phyloP scores from a whole-genome alignment of 768 basidiomycete genomes.

The Clavaria fumosa region DNA sequence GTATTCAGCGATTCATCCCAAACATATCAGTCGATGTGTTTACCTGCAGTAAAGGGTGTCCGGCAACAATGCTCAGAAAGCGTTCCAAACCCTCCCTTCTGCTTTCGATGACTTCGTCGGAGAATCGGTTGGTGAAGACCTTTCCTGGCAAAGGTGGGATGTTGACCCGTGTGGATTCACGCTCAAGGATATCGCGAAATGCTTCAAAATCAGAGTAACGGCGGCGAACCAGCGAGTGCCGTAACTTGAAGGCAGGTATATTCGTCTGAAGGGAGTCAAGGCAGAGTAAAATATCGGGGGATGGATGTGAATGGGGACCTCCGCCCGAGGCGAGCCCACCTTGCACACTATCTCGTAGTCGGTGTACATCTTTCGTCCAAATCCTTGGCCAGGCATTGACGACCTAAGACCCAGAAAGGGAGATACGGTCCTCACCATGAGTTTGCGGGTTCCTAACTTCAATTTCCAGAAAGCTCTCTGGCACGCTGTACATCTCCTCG shows the following conservation, averaged over 20 bases:
- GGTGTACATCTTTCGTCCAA: constrained; percentile 98
- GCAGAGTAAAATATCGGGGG: constrained; percentile 1
- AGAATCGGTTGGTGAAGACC: constrained; percentile 96
- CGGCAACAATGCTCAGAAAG: constrained; percentile 91
- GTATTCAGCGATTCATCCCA: too few species aligned
- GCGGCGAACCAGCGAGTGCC: constrained; percentile 76
- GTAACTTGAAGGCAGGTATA: constrained; percentile 96
- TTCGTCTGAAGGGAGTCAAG: constrained; percentile 54
- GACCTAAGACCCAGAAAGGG: not conserved
- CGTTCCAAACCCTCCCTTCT: constrained; percentile 87
- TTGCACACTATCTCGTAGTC: constrained; percentile 98
- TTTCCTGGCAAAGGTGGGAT: constrained; percentile 96
- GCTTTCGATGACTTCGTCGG: constrained; percentile 91
- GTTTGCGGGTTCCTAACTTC: constrained; percentile 96
- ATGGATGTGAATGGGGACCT: constrained; percentile 1
- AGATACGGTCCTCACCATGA: constrained; percentile 45
- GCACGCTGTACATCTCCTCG: constrained; percentile 97
- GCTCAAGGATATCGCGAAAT: constrained; percentile 94
- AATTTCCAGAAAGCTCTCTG: constrained; percentile 94
- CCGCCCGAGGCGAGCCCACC: constrained; percentile 27
- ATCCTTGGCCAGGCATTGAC: constrained; percentile 34
- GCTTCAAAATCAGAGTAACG: constrained; percentile 93
- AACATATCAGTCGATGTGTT: too few species aligned
- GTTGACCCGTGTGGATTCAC: constrained; percentile 93
- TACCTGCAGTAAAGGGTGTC: constrained; percentile 92